A percentile compares a stretch with the other conserved stretches of the same genome.
phyloP scores from a whole-genome alignment of 805 yeast genomes.

The Candida maris region DNA sequence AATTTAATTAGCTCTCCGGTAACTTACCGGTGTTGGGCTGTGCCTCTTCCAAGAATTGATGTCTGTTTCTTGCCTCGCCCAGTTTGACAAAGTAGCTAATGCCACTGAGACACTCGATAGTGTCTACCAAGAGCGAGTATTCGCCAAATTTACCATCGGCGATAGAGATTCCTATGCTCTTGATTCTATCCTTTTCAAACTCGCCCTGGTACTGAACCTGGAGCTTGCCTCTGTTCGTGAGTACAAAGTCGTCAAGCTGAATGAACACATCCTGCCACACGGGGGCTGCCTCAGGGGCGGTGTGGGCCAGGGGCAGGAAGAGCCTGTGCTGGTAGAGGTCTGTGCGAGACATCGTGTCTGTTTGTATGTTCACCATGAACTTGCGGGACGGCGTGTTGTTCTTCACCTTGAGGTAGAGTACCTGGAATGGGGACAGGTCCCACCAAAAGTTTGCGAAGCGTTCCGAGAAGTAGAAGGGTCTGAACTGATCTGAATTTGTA shows the following conservation, averaged over 20 bases:
- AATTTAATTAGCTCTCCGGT: too few species aligned
- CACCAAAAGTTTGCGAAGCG: constrained; percentile 45
- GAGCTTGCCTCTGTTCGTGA: constrained; percentile 72
- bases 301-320: constrained; percentile 37
- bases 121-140: constrained; percentile 62
- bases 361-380: constrained; percentile 76
- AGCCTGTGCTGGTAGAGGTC: constrained; percentile 81
- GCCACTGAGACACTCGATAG: constrained; percentile 67
- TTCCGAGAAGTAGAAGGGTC: constrained; percentile 35
- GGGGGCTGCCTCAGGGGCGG: constrained; percentile 1
- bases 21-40: too few species aligned
- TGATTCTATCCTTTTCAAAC: constrained; percentile 60
- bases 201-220: constrained; percentile 52
- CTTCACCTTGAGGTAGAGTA: constrained; percentile 64
- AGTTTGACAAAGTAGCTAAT: constrained; percentile 43
- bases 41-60: background rate
- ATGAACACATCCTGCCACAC: constrained; percentile 82
- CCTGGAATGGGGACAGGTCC: constrained; percentile 67
- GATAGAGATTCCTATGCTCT: constrained; percentile 74
- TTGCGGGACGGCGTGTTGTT: constrained; percentile 56
- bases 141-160: constrained; percentile 79
- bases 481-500: constrained; percentile 36
- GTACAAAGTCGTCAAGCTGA: constrained; percentile 72
- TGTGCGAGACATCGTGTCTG: constrained; percentile 71
- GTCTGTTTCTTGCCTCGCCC: constrained; percentile 32